These are phyloP conservation scores for Coemansia asiatica DNA, from an alignment of 192 early-diverging fungal species.

Conservation along the genomic window DNA sequence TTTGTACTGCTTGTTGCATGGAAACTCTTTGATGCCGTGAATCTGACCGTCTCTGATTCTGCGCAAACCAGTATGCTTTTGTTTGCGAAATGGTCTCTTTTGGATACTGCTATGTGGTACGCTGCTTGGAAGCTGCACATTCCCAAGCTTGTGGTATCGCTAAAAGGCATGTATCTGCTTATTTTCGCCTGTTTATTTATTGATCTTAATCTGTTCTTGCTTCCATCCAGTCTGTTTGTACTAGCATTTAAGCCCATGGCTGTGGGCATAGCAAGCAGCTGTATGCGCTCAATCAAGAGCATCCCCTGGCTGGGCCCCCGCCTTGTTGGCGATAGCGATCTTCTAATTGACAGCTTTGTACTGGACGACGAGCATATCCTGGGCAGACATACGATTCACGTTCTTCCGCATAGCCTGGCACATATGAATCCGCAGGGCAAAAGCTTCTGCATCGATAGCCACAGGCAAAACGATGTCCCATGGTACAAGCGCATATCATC, in stretches of 20 bases:
- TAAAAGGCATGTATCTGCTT: slow-evolving; percentile 16
- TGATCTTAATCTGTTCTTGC: slow-evolving; percentile 43
- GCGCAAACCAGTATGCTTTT: slow-evolving; percentile 27
- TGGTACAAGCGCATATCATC: slow-evolving; percentile 32
- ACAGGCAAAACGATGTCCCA: slow-evolving; percentile 11
- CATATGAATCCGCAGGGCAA: slow-evolving; percentile 44
- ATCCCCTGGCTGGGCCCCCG: slow-evolving; percentile 44
- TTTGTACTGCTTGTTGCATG: slow-evolving; percentile 28
- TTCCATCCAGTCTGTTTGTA: slow-evolving; percentile 38
- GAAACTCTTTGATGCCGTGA: slow-evolving; percentile 42
- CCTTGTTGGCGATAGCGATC: slow-evolving; percentile 51
- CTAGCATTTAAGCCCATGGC: slow-evolving; percentile 45
- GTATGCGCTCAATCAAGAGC: slow-evolving; percentile 34
- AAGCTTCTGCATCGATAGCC: slow-evolving; percentile 32
- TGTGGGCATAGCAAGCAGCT: slow-evolving; percentile 33
- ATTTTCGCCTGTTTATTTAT: slow-evolving; percentile 19
- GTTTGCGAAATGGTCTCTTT: slow-evolving; percentile 44
- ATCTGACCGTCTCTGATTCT: slow-evolving; percentile 11
- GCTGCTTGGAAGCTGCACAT: slow-evolving; percentile 33
- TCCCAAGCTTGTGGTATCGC: slow-evolving; percentile 21
- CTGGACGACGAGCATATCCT: slow-evolving; percentile 52
- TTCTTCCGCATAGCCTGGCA: slow-evolving; percentile 51
- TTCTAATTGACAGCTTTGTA: slow-evolving; percentile 49
- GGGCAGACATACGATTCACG: slow-evolving; percentile 53
- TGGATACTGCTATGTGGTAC: slow-evolving; percentile 37